Percentiles rank a stretch among this genome's conserved stretches.
Evolutionary conservation across 352 stramenopile genomes (phyloP).

Genomic region (Globisporangium middletonii): DNA sequence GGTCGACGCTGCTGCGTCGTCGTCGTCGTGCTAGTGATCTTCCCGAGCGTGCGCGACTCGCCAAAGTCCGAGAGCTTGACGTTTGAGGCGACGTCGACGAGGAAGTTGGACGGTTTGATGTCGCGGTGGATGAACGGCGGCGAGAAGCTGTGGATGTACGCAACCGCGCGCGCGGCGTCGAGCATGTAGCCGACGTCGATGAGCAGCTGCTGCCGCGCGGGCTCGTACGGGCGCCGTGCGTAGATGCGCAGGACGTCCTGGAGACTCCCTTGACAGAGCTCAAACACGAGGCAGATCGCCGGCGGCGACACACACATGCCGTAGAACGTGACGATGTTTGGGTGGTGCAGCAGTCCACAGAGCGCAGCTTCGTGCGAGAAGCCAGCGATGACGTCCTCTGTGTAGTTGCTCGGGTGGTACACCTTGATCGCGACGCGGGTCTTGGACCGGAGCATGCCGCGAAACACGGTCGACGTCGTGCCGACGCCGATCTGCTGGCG

Average conservation of each 20-base stretch:
- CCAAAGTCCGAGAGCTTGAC: slow-evolving; percentile 74
- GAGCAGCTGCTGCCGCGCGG: slow-evolving; percentile 12
- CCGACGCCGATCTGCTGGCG: slow-evolving; percentile 48
- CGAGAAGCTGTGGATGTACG: slow-evolving; percentile 70
- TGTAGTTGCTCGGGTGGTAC: slow-evolving; percentile 53
- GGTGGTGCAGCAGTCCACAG: slow-evolving; percentile 27
- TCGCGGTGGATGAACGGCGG: slow-evolving; percentile 65
- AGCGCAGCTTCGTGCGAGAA: slow-evolving; percentile 79
- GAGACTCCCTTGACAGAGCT: slow-evolving; percentile 56
- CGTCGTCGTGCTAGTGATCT: slow-evolving; percentile 4
- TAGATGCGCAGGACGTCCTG: slow-evolving; percentile 48
- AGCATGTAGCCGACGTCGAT: neutral
- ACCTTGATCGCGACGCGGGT: slow-evolving; percentile 69
- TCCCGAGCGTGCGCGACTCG: slow-evolving; percentile 38
- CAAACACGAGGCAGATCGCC: slow-evolving; percentile 56
- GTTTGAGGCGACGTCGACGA: slow-evolving; percentile 43
- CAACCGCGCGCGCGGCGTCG: slow-evolving; percentile 40
- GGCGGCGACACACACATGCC: slow-evolving; percentile 69
- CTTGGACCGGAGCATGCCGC: slow-evolving; percentile 5
- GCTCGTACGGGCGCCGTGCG: slow-evolving; percentile 48
- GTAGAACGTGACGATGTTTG: slow-evolving; percentile 81
- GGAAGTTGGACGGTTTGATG: slow-evolving; percentile 65
- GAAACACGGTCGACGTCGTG: slow-evolving; percentile 56
- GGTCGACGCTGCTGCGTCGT: neutral
- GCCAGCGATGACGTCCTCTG: slow-evolving; percentile 57